phyloP scores from a whole-genome alignment of 257 asterid genomes.

The Plantago major region DNA sequence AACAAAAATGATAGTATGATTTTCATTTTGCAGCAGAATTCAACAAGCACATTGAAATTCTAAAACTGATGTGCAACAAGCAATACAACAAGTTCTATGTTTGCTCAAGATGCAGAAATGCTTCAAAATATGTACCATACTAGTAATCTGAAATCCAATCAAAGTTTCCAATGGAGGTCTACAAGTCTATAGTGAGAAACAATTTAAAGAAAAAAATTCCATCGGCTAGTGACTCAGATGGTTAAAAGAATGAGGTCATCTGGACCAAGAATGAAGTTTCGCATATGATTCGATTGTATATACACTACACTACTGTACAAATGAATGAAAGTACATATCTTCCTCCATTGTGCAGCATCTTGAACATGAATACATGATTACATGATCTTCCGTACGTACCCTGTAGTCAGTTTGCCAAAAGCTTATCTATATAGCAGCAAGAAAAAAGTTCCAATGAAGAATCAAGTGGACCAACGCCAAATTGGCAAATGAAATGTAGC shows the following conservation, averaged over 20 bases:
- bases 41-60: too few relatives aligned
- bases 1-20: too few relatives aligned
- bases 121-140: neutral
- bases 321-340: conserved; percentile 1
- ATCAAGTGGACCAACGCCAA: neutral
- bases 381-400: neutral
- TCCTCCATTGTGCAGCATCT: conserved; percentile 5
- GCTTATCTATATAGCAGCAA: neutral
- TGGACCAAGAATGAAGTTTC: conserved; percentile 22
- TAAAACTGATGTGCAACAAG: neutral
- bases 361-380: too few relatives aligned
- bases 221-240: neutral
- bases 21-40: too few relatives aligned
- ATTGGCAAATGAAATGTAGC: too few relatives aligned
- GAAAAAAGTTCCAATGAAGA: neutral
- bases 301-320: conserved; percentile 2
- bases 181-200: neutral
- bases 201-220: neutral
- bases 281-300: conserved; percentile 6
- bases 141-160: neutral
- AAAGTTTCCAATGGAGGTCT: neutral
- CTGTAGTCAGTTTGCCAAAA: conserved; percentile 6
- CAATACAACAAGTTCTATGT: conserved; percentile 2
- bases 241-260: conserved; percentile 22
- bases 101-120: neutral